phyloP scores from a whole-genome alignment of 306 rosid genomes.

The Cercis canadensis region DNA sequence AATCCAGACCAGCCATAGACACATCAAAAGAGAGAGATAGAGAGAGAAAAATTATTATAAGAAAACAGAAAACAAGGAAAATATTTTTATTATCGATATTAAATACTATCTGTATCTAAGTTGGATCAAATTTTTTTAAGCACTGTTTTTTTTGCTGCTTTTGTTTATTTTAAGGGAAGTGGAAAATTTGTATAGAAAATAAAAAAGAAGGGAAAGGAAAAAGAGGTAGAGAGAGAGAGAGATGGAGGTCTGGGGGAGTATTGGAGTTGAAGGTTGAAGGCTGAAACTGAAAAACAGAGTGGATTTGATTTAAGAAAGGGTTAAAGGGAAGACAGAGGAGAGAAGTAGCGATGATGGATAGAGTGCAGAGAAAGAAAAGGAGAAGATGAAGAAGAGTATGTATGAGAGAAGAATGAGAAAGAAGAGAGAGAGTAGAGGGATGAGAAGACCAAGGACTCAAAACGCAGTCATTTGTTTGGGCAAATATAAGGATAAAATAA shows the following conservation, averaged over 20 bases:
- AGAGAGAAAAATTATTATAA: slow-evolving; percentile 44
- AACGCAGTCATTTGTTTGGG: slow-evolving; percentile 67
- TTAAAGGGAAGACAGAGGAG: slow-evolving; percentile 26
- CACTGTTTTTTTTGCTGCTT: slow-evolving; percentile 40
- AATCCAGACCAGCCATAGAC: slow-evolving; percentile 93
- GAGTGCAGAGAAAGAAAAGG: slow-evolving; percentile 65
- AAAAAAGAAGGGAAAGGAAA: slow-evolving; percentile 2
- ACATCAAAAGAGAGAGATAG: no score
- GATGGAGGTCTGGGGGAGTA: not conserved
- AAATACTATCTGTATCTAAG: slow-evolving; percentile 1
- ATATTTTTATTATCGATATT: slow-evolving; percentile 46
- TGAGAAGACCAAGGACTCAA: slow-evolving; percentile 48
- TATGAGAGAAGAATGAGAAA: not conserved
- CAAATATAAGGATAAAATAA: slow-evolving; percentile 40
- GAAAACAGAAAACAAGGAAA: slow-evolving; percentile 72
- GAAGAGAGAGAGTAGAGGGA: slow-evolving; percentile 15
- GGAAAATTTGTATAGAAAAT: slow-evolving; percentile 29
- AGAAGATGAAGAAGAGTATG: slow-evolving; percentile 3
- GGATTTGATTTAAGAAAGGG: slow-evolving; percentile 2
- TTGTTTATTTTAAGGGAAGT: slow-evolving; percentile 62
- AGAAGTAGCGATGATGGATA: slow-evolving; percentile 32
- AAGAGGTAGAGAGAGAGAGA: not conserved
- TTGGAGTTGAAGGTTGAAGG: slow-evolving; percentile 30
- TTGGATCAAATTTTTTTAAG: slow-evolving; percentile 22
- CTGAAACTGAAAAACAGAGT: slow-evolving; percentile 35